Base-by-base conservation (phyloP, 305 asterid genomes). In the Fraxinus sp. region DNA sequence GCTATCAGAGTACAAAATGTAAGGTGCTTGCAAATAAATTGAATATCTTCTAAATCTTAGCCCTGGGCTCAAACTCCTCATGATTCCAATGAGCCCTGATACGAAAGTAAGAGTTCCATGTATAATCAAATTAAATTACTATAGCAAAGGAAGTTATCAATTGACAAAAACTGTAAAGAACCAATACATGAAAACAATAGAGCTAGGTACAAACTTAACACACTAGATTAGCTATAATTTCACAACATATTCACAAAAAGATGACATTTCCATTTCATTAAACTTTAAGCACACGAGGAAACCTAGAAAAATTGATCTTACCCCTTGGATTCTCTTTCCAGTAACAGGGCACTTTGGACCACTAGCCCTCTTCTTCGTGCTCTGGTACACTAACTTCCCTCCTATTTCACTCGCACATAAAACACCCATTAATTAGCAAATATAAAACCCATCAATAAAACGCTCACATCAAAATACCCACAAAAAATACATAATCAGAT, bases 321-420 rank as follows among this genome's bases (percentile, higher is more conserved):
- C 97, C 91, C 97, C 97, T 86, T 93, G 97, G 81, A 93, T 93
- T 88, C 95, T 90, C 90, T 93, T 92, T 7, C 98, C 95, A 79
- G 98, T 93, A 20, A 93, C 97, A 66, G 97, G 95, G 89, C 97
- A 93, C 57, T 92, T 93, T 2, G 97, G 97, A 16, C 98, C 98
- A 64, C 92, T 90, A 0, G 97, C 98, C 82, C 97, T 90, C 93
- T 93, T 93, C 90, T 93, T 93, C 2, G 94, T 93, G 73, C 84
- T 92, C 91, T 93, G 98, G 68, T 91, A 93, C 71, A 93, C 94
- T 28, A 93, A 88, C 86, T 93, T 93, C 55, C 98, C 97, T 0
- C 98, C 98, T 93, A 78, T 59, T 52, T 75, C 76, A 78, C 52
- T 44, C 70, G 72, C 46, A 44, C 68, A 36, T 59, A 59, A 79